Percentiles rank a stretch among this genome's conserved stretches.
Conservation (phyloP, 345 rosid species). For the Eucalyptus tenuipes region DNA sequence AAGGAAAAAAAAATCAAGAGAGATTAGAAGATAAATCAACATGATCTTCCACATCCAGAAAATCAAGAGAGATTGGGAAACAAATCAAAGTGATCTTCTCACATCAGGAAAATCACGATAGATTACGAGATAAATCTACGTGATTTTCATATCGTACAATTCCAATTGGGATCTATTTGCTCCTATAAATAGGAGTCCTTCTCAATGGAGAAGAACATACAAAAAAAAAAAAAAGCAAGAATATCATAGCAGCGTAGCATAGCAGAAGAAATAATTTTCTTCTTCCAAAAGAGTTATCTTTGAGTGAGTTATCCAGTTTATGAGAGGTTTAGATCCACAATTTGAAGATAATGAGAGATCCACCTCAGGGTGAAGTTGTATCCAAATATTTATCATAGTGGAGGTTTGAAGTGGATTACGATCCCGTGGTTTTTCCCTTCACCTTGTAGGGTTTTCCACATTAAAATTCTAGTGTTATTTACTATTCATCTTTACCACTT, state of each 20-base stretch:
- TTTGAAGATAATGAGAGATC: too few species aligned
- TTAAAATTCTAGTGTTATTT: too few species aligned
- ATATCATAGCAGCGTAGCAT: background rate
- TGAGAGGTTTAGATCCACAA: too few species aligned
- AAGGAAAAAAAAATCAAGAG: background rate
- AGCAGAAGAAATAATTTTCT: background rate
- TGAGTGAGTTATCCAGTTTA: too few species aligned
- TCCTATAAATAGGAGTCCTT: background rate
- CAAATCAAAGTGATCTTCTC: background rate
- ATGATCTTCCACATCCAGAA: background rate
- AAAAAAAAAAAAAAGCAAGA: too few species aligned
- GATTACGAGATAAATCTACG: fast-evolving
- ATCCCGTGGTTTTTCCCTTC: background rate
- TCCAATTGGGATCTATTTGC: background rate
- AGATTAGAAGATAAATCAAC: background rate
- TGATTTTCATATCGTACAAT: background rate
- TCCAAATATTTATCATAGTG: too few species aligned
- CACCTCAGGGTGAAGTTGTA: too few species aligned
- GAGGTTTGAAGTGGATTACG: too few species aligned
- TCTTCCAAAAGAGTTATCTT: too few species aligned
- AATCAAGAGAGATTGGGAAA: background rate
- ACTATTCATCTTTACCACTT: background rate
- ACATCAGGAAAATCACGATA: background rate
- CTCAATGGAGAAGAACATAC: background rate
- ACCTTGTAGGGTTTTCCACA: background rate